A percentile compares a stretch with the other conserved stretches of the same genome.
phyloP scores from a whole-genome alignment of 73 alveolate genomes.

The Uronychia binucleata region DNA sequence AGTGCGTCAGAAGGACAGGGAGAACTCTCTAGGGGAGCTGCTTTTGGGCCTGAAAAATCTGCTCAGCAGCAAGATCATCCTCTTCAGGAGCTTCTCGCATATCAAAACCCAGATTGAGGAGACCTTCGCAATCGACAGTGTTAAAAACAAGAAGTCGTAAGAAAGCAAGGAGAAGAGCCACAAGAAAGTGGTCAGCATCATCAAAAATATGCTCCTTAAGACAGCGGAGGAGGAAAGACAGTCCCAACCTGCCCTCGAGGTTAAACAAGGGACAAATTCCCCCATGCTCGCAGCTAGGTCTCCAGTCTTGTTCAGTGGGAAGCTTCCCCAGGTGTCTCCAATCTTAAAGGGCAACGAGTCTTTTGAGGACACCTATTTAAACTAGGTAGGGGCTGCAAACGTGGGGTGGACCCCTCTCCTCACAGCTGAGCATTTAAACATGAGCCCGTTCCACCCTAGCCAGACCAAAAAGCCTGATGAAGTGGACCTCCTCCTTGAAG shows the following conservation, averaged over 20 bases:
- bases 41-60: not conserved
- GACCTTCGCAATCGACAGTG: not conserved
- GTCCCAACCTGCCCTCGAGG: not conserved
- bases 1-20: not conserved
- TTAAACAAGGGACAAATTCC: not conserved
- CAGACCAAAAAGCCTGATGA: not conserved
- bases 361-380: not conserved
- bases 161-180: not conserved
- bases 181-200: not conserved
- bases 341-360: not conserved
- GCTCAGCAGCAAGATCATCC: not conserved
- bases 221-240: not conserved
- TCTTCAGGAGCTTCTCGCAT: not conserved
- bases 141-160: not conserved
- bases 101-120: not conserved
- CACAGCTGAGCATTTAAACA: not conserved
- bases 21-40: not conserved
- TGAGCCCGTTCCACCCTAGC: not conserved
- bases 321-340: not conserved
- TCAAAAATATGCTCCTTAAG: not conserved
- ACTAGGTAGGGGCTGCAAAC: not conserved
- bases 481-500: not conserved
- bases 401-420: not conserved
- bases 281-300: not conserved
- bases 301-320: not conserved